phyloP scores from a whole-genome alignment of 495 filamentous ascomycete species.

The Trypethelium eluteriae region DNA sequence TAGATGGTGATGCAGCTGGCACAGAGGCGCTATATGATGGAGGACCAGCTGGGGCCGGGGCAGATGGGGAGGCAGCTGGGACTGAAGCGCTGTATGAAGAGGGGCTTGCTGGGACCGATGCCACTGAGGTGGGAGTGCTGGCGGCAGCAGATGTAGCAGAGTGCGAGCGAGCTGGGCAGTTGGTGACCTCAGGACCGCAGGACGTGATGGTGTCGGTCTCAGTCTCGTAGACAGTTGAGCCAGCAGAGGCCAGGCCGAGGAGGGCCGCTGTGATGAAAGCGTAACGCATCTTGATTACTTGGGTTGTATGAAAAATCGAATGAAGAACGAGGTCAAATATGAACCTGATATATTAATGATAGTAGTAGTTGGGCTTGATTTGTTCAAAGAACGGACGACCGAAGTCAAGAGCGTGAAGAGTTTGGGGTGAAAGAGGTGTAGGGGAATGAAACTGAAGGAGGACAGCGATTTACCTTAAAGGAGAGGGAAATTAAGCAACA shows the following conservation, averaged over 20 bases:
- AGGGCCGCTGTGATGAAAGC: conserved; percentile 18
- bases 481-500: conserved; percentile 5
- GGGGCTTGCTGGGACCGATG: neutral
- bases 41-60: neutral
- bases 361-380: conserved; percentile 12
- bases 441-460: neutral
- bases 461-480: neutral
- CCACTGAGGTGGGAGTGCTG: conserved; percentile 12
- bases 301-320: neutral
- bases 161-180: conserved; percentile 19
- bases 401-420: conserved; percentile 16
- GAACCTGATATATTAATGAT: conserved; percentile 1
- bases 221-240: conserved; percentile 21
- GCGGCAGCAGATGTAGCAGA: conserved; percentile 12
- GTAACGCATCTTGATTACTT: conserved; percentile 22
- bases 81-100: conserved; percentile 2
- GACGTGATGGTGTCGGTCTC: conserved; percentile 22
- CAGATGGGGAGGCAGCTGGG: neutral
- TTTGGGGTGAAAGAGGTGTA: neutral
- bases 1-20: neutral
- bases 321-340: neutral
- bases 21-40: neutral
- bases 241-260: conserved; percentile 18
- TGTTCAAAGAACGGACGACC: conserved; percentile 26
- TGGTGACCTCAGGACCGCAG: conserved; percentile 24